Evolutionary conservation across 768 basidiomycete species (phyloP), one percentile per base, ranked within the genome.

Genomic region (Lactarius pseudohatsudake): DNA sequence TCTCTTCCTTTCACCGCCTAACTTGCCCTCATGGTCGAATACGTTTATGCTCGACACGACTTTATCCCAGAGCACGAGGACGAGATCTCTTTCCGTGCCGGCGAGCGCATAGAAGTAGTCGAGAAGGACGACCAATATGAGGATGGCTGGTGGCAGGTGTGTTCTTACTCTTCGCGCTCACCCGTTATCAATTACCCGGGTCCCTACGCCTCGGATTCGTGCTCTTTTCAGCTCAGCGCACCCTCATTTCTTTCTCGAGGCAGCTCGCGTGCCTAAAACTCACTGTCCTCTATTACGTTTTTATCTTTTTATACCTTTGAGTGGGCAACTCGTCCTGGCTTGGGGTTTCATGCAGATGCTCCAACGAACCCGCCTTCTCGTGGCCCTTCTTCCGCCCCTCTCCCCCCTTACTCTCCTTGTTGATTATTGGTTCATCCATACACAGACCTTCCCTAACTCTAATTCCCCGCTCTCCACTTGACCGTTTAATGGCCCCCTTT

Each of bases 91-190:
- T 97, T 98, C 75, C 81, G 79, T 53, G 88, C 87, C 4, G 96
- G 96, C 2, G 94, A 98, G 71, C 81, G 85, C 64, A 93, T 98
- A 71, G 89, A 92, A 73, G 87, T 99, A 34, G 64, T 98, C 50
- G 96, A 98, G 80, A 92, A 86, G 78, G 97, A 98, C 74, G 97
- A 98, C 70, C 77, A 85, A 64, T 98, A 92, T 75, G 85, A 85
- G 22, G 97, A 99, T 76, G 97, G 96, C 20, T 98, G 97, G 97
- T 98, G 94, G 94, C 84, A 86, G 83, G 89, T 88, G 64, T 74
- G 82, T 77, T 16, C 28, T 16, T 54, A 57, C 28, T 59, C 55
- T 28, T 16, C 13, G 22, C 15, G 13, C 22, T 55, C 45, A 2
- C 40, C 40, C 59, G 11, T 57, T 11, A 28, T 30, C 47, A 22